phyloP scores from a whole-genome alignment of 2,329 filamentous ascomycete species.

The Fusarium nurragi region DNA sequence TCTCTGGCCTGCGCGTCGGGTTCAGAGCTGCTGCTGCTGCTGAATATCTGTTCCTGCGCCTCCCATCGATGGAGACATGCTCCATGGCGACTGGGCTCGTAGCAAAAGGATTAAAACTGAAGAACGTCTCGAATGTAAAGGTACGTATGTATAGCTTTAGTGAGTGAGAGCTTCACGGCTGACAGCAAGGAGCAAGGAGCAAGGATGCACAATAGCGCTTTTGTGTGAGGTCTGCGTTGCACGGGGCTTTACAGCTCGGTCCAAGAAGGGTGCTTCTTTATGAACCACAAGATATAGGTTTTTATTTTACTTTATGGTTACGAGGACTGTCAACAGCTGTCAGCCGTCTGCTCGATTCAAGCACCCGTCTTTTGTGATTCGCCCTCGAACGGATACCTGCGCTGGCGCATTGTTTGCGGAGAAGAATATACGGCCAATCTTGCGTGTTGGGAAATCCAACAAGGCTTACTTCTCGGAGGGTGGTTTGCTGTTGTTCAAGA shows the following conservation, averaged over 20 bases:
- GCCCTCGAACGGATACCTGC: constrained; percentile 23
- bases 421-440: neutral
- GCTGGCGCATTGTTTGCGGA: constrained; percentile 5
- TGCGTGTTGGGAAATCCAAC: neutral
- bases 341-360: constrained; percentile 28
- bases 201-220: constrained; percentile 30
- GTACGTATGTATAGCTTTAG: constrained; percentile 1
- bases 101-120: neutral
- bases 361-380: constrained; percentile 24
- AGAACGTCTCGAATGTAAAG: neutral
- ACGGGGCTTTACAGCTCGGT: constrained; percentile 28
- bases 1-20: constrained; percentile 18
- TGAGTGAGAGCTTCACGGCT: constrained; percentile 1
- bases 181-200: constrained; percentile 21
- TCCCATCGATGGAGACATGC: constrained; percentile 44
- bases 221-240: constrained; percentile 23
- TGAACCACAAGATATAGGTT: constrained; percentile 24
- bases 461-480: neutral
- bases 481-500: neutral
- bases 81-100: constrained; percentile 31
- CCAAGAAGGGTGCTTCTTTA: constrained; percentile 1
- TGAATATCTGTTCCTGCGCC: constrained; percentile 30
- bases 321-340: constrained; percentile 34
- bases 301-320: neutral
- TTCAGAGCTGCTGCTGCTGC: constrained; percentile 7